Conservation (phyloP, 306 rosid species). For the Potentilla sterilis region DNA sequence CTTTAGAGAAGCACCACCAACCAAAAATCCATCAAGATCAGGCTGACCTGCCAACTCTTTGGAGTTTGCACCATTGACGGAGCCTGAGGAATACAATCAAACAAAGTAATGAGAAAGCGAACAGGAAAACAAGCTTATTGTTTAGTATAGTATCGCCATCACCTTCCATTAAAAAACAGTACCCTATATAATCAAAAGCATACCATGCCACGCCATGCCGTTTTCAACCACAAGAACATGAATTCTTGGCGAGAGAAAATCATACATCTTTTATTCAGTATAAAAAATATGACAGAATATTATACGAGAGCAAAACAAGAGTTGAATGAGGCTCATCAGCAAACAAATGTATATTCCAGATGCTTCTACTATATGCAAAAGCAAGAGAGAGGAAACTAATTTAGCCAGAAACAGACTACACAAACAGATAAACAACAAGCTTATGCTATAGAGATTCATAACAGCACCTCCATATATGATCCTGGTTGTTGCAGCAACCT, state of each 20-base stretch:
- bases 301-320: not conserved
- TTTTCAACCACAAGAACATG: not conserved
- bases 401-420: not conserved
- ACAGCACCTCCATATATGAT: slow-evolving; percentile 46
- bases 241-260: not conserved
- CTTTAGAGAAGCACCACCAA: slow-evolving; percentile 53
- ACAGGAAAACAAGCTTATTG: not conserved
- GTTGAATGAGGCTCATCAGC: not conserved
- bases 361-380: not conserved
- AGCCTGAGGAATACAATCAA: slow-evolving; percentile 29
- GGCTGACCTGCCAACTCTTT: slow-evolving; percentile 43
- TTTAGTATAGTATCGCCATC: not conserved
- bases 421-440: not conserved
- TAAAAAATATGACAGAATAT: not conserved
- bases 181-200: not conserved
- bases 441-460: not conserved
- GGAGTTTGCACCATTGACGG: slow-evolving; percentile 46
- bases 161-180: not conserved
- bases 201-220: too few relatives aligned
- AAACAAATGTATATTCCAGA: not conserved
- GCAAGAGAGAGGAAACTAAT: not conserved
- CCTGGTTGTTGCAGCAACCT: slow-evolving; percentile 40
- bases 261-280: not conserved
- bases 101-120: not conserved
- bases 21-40: slow-evolving; percentile 49